Conservation (phyloP, 2,329 filamentous ascomycete genomes). For the Seiridium cupressi region DNA sequence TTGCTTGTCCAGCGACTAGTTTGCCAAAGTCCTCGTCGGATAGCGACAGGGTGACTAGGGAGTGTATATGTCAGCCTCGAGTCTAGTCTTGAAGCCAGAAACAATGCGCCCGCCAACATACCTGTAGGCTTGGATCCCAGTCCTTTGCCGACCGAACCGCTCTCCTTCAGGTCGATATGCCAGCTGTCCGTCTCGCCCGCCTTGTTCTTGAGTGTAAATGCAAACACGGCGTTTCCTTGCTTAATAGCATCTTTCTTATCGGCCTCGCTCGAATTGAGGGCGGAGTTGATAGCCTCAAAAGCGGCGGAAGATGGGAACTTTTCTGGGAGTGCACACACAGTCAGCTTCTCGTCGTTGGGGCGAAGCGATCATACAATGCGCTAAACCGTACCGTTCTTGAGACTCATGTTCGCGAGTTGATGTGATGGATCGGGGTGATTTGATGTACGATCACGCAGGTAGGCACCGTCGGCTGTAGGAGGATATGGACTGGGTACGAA, state of each 20-base stretch:
- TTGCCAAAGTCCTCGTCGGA: constrained; percentile 84
- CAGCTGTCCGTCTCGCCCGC: constrained; percentile 79
- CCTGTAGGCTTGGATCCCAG: constrained; percentile 78
- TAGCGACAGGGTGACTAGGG: constrained; percentile 78
- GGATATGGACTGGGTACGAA: constrained; percentile 3
- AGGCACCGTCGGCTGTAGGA: not conserved
- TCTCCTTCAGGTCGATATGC: constrained; percentile 94
- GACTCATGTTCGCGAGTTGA: constrained; percentile 56
- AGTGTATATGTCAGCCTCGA: not conserved
- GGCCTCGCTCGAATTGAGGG: constrained; percentile 65
- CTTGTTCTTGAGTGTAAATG: constrained; percentile 88
- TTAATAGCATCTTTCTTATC: constrained; percentile 84
- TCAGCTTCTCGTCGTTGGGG: not conserved
- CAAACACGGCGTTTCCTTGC: constrained; percentile 82
- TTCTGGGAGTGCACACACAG: constrained; percentile 42
- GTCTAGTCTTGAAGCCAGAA: not conserved
- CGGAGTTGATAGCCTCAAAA: constrained; percentile 82
- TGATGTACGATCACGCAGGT: not conserved
- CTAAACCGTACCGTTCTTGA: constrained; percentile 64
- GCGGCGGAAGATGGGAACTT: constrained; percentile 87
- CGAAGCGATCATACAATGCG: not conserved
- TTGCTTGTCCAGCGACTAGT: constrained; percentile 82
- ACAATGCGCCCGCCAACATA: constrained; percentile 37
- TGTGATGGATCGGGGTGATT: too few relatives aligned
- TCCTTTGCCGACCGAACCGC: constrained; percentile 78